Evolutionary conservation across 2,329 filamentous ascomycete species (phyloP).

Genomic region (Monilinia laxa): DNA sequence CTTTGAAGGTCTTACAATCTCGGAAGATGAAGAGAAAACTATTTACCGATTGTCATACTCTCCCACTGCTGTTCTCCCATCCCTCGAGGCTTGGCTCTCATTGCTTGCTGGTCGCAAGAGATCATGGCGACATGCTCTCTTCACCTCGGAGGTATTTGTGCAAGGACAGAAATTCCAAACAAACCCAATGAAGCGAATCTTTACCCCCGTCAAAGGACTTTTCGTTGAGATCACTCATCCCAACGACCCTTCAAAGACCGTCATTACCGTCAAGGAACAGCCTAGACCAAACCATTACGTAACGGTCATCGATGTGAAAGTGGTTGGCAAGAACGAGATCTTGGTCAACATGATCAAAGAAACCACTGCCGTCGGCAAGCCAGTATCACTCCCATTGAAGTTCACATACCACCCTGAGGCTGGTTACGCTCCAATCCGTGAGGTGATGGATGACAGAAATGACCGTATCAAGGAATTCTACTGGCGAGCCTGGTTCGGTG

Average conservation of each 20-base stretch:
- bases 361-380: constrained; percentile 77
- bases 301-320: constrained; percentile 82
- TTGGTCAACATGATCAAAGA: constrained; percentile 90
- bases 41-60: constrained; percentile 80
- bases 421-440: constrained; percentile 94
- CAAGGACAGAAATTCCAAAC: constrained; percentile 97
- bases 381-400: constrained; percentile 78
- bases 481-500: constrained; percentile 95
- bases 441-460: constrained; percentile 94
- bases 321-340: constrained; percentile 75
- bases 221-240: constrained; percentile 85
- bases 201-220: constrained; percentile 80
- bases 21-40: constrained; percentile 75
- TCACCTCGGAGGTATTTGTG: constrained; percentile 89
- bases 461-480: constrained; percentile 99
- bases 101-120: constrained; percentile 81
- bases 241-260: constrained; percentile 77
- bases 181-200: constrained; percentile 90
- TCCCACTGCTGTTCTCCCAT: constrained; percentile 71
- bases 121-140: constrained; percentile 93
- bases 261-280: constrained; percentile 84
- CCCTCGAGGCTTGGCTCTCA: constrained; percentile 79
- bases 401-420: constrained; percentile 95
- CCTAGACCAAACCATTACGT: constrained; percentile 81
- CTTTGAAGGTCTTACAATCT: constrained; percentile 81